phyloP scores from a whole-genome alignment of 768 basidiomycete species.

The Pulveroboletus sp. region DNA sequence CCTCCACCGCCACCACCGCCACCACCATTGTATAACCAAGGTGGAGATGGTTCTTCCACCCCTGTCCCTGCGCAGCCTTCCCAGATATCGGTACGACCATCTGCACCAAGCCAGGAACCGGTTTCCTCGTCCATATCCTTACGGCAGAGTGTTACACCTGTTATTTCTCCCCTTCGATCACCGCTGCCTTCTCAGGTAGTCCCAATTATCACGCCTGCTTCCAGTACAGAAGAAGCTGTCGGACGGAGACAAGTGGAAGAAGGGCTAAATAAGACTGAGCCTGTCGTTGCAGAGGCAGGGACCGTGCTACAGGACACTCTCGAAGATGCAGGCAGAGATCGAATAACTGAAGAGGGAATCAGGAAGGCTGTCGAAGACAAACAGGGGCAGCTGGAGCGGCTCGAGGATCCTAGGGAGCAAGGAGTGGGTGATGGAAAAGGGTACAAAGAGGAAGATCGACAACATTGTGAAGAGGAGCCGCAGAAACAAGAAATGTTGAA shows the following conservation, averaged over 20 bases:
- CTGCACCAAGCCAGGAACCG: conserved; percentile 5
- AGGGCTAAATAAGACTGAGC: background rate
- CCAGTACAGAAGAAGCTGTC: conserved; percentile 29
- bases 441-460: background rate
- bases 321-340: background rate
- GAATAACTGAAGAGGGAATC: conserved; percentile 15
- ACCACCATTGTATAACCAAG: conserved; percentile 6
- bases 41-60: background rate
- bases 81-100: background rate
- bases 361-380: conserved; percentile 16
- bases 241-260: conserved; percentile 43
- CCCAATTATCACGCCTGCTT: background rate
- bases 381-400: background rate
- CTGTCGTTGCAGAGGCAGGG: background rate
- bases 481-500: background rate
- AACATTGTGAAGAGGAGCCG: conserved; percentile 3
- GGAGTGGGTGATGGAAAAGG: background rate
- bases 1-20: conserved; percentile 20
- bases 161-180: conserved; percentile 15
- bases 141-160: background rate
- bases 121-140: conserved; percentile 5
- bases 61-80: conserved; percentile 1
- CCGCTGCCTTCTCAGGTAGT: conserved; percentile 15
- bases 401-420: background rate
- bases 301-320: background rate